Conservation (phyloP, 1,284 basidiomycete genomes). For the Ustilago nuda region DNA sequence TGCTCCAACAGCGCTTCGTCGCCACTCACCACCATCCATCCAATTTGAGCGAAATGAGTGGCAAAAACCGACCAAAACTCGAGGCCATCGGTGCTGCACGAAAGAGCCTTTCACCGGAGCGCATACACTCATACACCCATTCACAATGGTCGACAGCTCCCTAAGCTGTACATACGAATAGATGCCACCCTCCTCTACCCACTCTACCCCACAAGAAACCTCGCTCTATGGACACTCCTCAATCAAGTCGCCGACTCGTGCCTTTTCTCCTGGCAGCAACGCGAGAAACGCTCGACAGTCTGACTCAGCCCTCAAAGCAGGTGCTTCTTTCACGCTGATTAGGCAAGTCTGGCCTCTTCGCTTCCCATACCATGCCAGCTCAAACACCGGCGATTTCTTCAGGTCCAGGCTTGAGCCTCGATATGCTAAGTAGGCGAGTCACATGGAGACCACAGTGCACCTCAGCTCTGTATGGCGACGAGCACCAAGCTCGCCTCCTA, state of each 20-base stretch:
- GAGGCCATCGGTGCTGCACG: background rate
- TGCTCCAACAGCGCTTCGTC: background rate
- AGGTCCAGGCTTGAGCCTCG: background rate
- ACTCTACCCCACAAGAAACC: background rate
- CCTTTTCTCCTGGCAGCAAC: background rate
- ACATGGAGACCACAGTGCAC: background rate
- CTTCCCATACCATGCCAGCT: background rate
- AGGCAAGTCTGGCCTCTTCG: background rate
- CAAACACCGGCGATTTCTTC: background rate
- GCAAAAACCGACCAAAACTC: background rate
- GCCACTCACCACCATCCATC: background rate
- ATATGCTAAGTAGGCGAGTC: background rate
- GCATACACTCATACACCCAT: background rate
- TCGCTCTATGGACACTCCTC: background rate
- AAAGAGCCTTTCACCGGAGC: background rate
- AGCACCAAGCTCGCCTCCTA: background rate
- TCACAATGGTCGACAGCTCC: background rate
- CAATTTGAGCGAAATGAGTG: background rate
- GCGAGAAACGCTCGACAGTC: background rate
- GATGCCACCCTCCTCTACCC: background rate
- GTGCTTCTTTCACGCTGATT: background rate
- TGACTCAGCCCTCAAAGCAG: slow-evolving; percentile 4
- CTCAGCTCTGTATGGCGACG: background rate
- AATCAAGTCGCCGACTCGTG: background rate
- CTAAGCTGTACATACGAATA: background rate